Percentiles rank a stretch among this genome's conserved stretches.
Conservation (phyloP, 495 filamentous ascomycete species). For the Podospora pseudopauciseta region DNA sequence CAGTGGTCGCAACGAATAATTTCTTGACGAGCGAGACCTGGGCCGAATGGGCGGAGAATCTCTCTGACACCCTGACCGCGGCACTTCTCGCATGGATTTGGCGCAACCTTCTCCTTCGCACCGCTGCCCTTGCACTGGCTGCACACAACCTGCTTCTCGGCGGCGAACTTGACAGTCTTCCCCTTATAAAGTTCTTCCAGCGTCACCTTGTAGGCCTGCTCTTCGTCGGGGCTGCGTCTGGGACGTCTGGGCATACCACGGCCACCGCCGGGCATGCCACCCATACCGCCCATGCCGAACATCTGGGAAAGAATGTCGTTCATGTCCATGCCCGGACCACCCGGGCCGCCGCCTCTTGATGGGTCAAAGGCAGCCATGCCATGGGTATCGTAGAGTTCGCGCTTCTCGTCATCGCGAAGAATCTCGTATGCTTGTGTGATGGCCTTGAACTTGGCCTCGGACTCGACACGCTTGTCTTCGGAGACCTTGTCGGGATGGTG, state of each 20-base stretch:
- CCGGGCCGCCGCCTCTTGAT: conserved; percentile 56
- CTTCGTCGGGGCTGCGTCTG: conserved; percentile 72
- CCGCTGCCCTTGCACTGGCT: conserved; percentile 80
- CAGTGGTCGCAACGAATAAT: conserved; percentile 72
- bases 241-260: conserved; percentile 55
- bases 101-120: conserved; percentile 86
- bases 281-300: conserved; percentile 76
- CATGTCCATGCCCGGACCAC: conserved; percentile 70
- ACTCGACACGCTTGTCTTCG: conserved; percentile 74
- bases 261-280: conserved; percentile 51
- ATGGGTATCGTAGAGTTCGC: conserved; percentile 84
- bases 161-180: conserved; percentile 93
- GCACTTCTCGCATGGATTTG: conserved; percentile 80
- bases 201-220: conserved; percentile 84
- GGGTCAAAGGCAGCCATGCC: conserved; percentile 92
- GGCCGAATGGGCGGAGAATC: conserved; percentile 70
- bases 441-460: conserved; percentile 86
- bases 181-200: conserved; percentile 96
- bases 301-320: conserved; percentile 91
- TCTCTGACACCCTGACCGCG: conserved; percentile 70
- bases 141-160: conserved; percentile 89
- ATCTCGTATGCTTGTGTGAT: conserved; percentile 96
- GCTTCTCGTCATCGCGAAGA: conserved; percentile 91
- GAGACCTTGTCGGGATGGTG: conserved; percentile 96
- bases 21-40: conserved; percentile 74